phyloP scores from a whole-genome alignment of 768 basidiomycete genomes.

The Nevesoporus exiguus region DNA sequence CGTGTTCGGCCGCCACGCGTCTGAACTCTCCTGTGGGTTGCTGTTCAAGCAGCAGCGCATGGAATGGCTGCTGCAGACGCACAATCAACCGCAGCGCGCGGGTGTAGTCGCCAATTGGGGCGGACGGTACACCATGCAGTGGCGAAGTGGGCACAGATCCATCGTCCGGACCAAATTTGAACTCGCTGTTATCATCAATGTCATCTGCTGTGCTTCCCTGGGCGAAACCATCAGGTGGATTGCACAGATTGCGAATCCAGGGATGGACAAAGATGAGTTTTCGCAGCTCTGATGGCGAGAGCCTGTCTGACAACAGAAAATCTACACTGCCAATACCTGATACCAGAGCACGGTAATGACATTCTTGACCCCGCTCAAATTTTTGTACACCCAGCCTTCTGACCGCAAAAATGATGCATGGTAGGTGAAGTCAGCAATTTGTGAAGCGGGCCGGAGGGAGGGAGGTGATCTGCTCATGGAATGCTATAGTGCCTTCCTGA shows the following conservation, averaged over 20 bases:
- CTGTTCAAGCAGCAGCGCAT: no score
- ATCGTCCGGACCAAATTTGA: no score
- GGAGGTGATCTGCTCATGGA: neutral
- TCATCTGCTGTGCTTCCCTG: neutral
- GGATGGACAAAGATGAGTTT: slow-evolving; percentile 2
- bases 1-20: no score
- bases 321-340: neutral
- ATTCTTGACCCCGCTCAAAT: neutral
- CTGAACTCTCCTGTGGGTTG: no score
- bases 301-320: neutral
- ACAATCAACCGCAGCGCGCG: no score
- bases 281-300: neutral
- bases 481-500: neutral
- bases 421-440: slow-evolving; percentile 1
- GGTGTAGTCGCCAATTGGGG: no score
- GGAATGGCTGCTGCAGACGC: no score
- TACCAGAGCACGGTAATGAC: neutral
- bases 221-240: neutral
- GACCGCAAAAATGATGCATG: slow-evolving; percentile 2
- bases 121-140: no score
- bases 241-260: slow-evolving; percentile 6
- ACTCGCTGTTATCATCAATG: neutral
- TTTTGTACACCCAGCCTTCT: neutral
- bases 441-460: neutral
- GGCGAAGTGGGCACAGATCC: no score